These are phyloP conservation scores for Herpotrichia juniperi DNA, from an alignment of 2,329 filamentous ascomycete species.

Conservation along the genomic window DNA sequence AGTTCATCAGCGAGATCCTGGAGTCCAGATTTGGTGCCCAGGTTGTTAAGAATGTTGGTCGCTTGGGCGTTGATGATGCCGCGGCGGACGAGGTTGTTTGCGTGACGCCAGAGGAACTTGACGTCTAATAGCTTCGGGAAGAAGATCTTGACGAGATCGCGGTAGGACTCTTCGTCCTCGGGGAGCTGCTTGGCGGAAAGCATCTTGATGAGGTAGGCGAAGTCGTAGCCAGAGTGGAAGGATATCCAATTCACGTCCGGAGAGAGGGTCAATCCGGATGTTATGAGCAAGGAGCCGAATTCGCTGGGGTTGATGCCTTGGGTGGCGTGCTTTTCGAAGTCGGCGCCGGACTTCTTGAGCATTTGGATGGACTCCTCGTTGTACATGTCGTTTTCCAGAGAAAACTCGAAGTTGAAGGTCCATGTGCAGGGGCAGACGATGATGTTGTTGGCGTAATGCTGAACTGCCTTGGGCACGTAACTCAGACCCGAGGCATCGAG, in stretches of 20 bases:
- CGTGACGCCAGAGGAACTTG: constrained; percentile 95
- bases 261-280: constrained; percentile 86
- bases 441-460: constrained; percentile 58
- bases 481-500: constrained; percentile 56
- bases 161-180: constrained; percentile 88
- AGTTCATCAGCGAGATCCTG: constrained; percentile 94
- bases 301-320: constrained; percentile 89
- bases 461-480: constrained; percentile 51
- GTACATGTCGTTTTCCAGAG: constrained; percentile 95
- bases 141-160: constrained; percentile 85
- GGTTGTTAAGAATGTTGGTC: constrained; percentile 77
- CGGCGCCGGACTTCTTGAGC: constrained; percentile 87
- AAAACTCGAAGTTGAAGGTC: constrained; percentile 99
- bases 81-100: constrained; percentile 67
- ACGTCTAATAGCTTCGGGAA: constrained; percentile 95
- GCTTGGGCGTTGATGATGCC: constrained; percentile 53
- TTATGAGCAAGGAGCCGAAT: constrained; percentile 88
- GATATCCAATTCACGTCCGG: constrained; percentile 95
- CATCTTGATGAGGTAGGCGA: constrained; percentile 95
- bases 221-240: constrained; percentile 98
- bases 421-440: constrained; percentile 84
- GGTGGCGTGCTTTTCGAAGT: constrained; percentile 82
- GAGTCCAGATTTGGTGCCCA: constrained; percentile 88
- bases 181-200: constrained; percentile 83
- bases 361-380: constrained; percentile 94